Conservation (phyloP, 2,329 filamentous ascomycete species). For the Sporothrix luriei region DNA sequence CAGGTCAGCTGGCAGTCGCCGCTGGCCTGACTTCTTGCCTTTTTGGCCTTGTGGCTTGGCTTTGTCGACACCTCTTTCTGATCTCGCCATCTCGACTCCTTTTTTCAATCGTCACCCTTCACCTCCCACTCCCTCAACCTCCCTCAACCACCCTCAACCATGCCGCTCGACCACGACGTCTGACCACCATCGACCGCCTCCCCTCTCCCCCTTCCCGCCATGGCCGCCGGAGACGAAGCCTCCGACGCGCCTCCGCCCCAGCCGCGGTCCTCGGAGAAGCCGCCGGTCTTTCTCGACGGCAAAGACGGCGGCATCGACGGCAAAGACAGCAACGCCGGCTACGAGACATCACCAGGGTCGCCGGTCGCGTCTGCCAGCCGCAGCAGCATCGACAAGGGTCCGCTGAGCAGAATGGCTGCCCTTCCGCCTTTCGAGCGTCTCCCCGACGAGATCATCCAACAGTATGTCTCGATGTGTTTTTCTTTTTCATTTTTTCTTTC, state of each 20-base stretch:
- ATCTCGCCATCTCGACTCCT: neutral
- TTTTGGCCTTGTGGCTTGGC: neutral
- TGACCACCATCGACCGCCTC: neutral
- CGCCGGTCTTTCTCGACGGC: slow-evolving; percentile 39
- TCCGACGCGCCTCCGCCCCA: slow-evolving; percentile 32
- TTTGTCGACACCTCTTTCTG: slow-evolving; percentile 8
- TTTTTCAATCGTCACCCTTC: neutral
- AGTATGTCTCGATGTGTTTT: slow-evolving; percentile 51
- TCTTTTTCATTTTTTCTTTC: neutral
- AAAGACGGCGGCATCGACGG: neutral
- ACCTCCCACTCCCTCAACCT: neutral
- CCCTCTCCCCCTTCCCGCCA: neutral
- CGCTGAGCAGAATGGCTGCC: neutral
- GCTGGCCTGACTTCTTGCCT: neutral
- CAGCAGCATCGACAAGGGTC: slow-evolving; percentile 21
- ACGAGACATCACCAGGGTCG: neutral
- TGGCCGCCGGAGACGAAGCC: slow-evolving; percentile 36
- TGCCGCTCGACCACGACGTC: neutral
- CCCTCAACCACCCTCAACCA: neutral
- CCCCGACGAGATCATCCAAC: slow-evolving; percentile 70
- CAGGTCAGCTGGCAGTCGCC: slow-evolving; percentile 19
- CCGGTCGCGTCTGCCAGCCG: slow-evolving; percentile 14
- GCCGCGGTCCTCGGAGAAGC: slow-evolving; percentile 43
- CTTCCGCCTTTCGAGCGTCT: slow-evolving; percentile 55
- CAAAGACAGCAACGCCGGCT: neutral